Evolutionary conservation across 192 early-diverging fungal genomes (phyloP), one percentile per base, ranked within the genome.

Genomic region (Spizellomyces sp.): DNA sequence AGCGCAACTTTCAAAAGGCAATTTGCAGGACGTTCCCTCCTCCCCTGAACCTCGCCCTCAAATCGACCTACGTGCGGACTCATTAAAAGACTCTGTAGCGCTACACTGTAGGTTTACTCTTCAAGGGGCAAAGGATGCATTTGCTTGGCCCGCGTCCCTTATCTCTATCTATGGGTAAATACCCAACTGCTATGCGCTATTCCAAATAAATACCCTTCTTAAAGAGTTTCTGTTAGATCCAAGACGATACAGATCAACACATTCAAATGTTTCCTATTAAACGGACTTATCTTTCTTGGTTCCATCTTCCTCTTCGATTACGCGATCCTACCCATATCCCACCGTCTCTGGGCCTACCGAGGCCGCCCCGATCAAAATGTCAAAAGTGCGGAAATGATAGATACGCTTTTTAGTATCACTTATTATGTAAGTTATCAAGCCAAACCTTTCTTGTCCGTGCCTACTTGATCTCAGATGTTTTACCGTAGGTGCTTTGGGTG

Each of bases 201-300:
- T 36, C 27, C 27, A 36, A 36, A 36, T 0, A 36, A 36, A 36
- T 36, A 36, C 27, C 27, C 27, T 36, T 36, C 27, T 36, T 36
- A 36, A 36, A 36, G 27, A 36, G 27, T 17, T 42, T 19, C n/a
- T 17, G 14, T 41, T 42, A 84, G 83, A 17, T 87, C 86, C 46
- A 68, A 66, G 27, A 81, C 81, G 0, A 82, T 87, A 59, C 78
- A 76, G 70, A 43, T 22, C 17, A 64, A 71, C 7, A 64, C 74
- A 17, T 41, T 81, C 60, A 82, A 83, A 57, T 84, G 81, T 69
- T 43, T 86, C 5, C 12, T 81, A 14, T 75, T 88, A 12, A 87
- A 84, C 56, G 85, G 83, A 5, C 45, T 80, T 36, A 47, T 88
- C n/a, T 84, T 87, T 64, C 75, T 87, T 44, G 81, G 83, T 12